Percentiles rank a stretch among this genome's conserved stretches.
These are phyloP conservation scores for Anethum foeniculum DNA, from an alignment of 140 eudicot species.

Conservation along the genomic window DNA sequence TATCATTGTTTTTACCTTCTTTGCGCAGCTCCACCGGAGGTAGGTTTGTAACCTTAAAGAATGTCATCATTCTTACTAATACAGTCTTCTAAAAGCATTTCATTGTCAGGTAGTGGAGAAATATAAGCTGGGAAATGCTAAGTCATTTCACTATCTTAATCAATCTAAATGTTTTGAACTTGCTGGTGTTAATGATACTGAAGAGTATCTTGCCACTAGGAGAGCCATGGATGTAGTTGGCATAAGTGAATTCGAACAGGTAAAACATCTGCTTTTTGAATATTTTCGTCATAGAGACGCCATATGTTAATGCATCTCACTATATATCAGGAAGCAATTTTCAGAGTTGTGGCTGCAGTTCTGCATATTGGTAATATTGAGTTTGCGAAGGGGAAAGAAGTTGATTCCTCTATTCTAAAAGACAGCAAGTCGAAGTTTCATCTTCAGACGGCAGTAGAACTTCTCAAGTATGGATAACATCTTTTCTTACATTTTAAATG, in stretches of 20 bases:
- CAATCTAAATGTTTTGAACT: conserved; percentile 78
- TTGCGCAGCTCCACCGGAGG: conserved; percentile 96
- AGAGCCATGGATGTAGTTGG: conserved; percentile 98
- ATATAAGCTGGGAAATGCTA: conserved; percentile 74
- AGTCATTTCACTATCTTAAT: conserved; percentile 76
- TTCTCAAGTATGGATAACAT: conserved; percentile 52
- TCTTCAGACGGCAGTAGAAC: conserved; percentile 69
- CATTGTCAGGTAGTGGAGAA: conserved; percentile 69
- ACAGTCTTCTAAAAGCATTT: conserved; percentile 9
- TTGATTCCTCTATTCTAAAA: conserved; percentile 81
- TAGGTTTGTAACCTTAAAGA: conserved; percentile 17
- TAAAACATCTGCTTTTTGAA: conserved; percentile 17
- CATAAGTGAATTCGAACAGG: conserved; percentile 85
- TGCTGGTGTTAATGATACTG: conserved; percentile 74
- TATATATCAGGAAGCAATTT: conserved; percentile 82
- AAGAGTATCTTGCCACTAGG: conserved; percentile 89
- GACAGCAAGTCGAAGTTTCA: conserved; percentile 82
- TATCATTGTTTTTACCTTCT: conserved; percentile 96
- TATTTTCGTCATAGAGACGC: background rate
- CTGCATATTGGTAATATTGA: conserved; percentile 95
- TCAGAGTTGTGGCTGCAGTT: conserved; percentile 92
- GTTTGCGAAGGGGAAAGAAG: conserved; percentile 75
- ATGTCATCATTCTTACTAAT: background rate
- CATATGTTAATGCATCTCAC: conserved; percentile 5
- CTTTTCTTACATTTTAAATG: conserved; percentile 7